Evolutionary conservation across 129 eudicot genomes (phyloP), one percentile per base, ranked within the genome.

Genomic region (Pittosporum tobira): DNA sequence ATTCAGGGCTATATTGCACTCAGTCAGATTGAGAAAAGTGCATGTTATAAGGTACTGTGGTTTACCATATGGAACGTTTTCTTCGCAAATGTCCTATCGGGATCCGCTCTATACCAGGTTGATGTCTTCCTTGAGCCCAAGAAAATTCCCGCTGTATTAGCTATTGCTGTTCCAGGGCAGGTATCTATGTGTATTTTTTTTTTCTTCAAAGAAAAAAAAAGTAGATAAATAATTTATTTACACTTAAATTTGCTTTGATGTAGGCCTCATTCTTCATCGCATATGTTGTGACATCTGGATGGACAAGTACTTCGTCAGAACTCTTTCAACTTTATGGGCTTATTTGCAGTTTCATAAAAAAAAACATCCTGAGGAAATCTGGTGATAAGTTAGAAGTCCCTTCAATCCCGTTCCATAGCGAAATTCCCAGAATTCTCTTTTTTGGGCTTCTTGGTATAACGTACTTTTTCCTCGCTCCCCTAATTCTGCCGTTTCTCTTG

Each of bases 401-500:
- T 67, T 73, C 94, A 64, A 48, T 80, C 59, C 91, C 87, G 30
- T 91, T 83, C 77, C 79, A 75, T 79, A 73, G 81, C 13, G 88
- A 76, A 61, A 67, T 91, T 58, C 98, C 98, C 15, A 79, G 69
- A 67, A 64, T 86, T 49, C 87, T 91, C 42, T 80, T 87, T 44
- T 91, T 91, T 67, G 81, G 81, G 30, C 90, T 91, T 72, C 96
- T 91, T 75, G 98, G 98, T 61, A 73, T 86, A 51, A 86, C 96
- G 28, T 91, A 86, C 75, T 86, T 83, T 59, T 83, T 78, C 73
- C 84, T 80, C 19, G 84, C 98, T 12, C 98, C 98, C 29, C 67
- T 91, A 14, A 91, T 91, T 51, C 72, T 91, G 69, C 94, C 96
- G 0, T 91, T 91, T 68, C 65, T 91, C 68, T 66, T 91, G 81